phyloP scores from a whole-genome alignment of 2,329 filamentous ascomycete genomes.

The Verticillium nubilum region DNA sequence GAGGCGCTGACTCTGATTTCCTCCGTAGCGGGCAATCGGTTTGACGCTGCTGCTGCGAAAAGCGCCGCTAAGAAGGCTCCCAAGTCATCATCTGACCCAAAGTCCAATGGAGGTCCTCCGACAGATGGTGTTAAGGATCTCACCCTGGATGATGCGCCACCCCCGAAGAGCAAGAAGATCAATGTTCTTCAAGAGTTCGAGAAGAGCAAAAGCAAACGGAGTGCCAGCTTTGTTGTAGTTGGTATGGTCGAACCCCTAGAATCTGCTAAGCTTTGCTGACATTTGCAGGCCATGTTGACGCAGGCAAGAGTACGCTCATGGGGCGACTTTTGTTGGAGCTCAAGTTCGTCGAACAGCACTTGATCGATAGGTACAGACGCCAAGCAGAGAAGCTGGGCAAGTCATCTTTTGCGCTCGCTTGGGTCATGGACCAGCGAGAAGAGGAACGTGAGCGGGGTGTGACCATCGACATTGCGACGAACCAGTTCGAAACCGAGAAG shows the following conservation, averaged over 20 bases:
- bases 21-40: constrained; percentile 46
- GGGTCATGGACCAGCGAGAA: constrained; percentile 88
- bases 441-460: constrained; percentile 89
- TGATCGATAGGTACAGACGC: constrained; percentile 79
- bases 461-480: constrained; percentile 94
- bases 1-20: constrained; percentile 47
- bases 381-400: constrained; percentile 92
- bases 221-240: constrained; percentile 87
- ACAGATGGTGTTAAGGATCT: constrained; percentile 28
- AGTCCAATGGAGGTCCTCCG: constrained; percentile 10
- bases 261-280: constrained; percentile 3
- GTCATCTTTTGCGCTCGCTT: constrained; percentile 90
- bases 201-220: constrained; percentile 69
- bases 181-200: constrained; percentile 79
- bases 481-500: constrained; percentile 84
- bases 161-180: constrained; percentile 69
- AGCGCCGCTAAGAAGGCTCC: constrained; percentile 28
- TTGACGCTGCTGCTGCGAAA: constrained; percentile 30
- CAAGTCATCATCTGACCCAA: constrained; percentile 19
- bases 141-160: constrained; percentile 46
- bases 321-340: constrained; percentile 86
- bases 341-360: constrained; percentile 80
- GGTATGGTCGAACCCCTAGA: constrained; percentile 45
- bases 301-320: constrained; percentile 97
- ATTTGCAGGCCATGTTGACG: constrained; percentile 79